These are phyloP conservation scores for Penicillium cataractarum DNA, from an alignment of 495 filamentous ascomycete genomes.

Conservation along the genomic window DNA sequence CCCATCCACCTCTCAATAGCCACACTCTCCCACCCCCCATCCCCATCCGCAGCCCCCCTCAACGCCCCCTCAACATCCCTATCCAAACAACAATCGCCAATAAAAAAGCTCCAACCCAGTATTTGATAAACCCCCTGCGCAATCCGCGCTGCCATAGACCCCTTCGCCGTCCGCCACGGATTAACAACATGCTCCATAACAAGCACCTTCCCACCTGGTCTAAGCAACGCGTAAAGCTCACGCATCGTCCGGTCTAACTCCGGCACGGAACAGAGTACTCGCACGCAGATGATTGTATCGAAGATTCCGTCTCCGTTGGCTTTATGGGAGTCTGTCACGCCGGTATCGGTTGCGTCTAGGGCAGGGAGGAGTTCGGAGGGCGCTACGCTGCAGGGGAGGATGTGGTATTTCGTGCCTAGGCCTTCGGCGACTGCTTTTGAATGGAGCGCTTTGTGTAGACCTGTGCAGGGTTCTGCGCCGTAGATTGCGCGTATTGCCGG, in stretches of 20 bases:
- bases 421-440: slow-evolving; percentile 49
- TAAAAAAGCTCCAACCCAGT: slow-evolving; percentile 47
- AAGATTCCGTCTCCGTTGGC: slow-evolving; percentile 46
- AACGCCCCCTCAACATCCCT: slow-evolving; percentile 59
- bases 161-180: slow-evolving; percentile 50
- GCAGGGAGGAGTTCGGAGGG: slow-evolving; percentile 45
- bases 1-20: slow-evolving; percentile 54
- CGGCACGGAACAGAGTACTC: slow-evolving; percentile 75
- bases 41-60: slow-evolving; percentile 41
- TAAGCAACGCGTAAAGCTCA: slow-evolving; percentile 64
- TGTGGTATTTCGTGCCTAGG: slow-evolving; percentile 62
- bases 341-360: slow-evolving; percentile 46
- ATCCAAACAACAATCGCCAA: slow-evolving; percentile 63
- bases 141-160: slow-evolving; percentile 52
- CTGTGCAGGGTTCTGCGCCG: slow-evolving; percentile 67
- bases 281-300: slow-evolving; percentile 69
- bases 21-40: slow-evolving; percentile 59
- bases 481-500: slow-evolving; percentile 59
- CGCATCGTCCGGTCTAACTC: slow-evolving; percentile 57
- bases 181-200: slow-evolving; percentile 72
- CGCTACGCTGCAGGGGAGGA: slow-evolving; percentile 65
- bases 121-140: slow-evolving; percentile 36
- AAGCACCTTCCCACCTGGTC: slow-evolving; percentile 68
- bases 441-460: slow-evolving; percentile 56
- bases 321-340: slow-evolving; percentile 17